Percentiles rank a stretch among this genome's conserved stretches.
Conservation (phyloP, 1,284 basidiomycete species). For the Pterulicium gracile region DNA sequence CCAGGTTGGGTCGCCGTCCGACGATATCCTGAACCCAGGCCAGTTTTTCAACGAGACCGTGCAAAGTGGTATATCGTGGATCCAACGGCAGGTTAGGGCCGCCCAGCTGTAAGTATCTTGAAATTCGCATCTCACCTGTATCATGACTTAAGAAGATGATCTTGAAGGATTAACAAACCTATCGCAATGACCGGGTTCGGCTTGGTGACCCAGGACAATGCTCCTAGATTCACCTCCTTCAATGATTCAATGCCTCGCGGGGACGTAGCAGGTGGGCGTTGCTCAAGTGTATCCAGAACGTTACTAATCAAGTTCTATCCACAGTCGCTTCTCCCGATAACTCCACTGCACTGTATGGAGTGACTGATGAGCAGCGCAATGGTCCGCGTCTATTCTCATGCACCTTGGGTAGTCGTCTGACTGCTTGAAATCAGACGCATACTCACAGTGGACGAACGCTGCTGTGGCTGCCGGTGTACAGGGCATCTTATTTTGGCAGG, state of each 20-base stretch:
- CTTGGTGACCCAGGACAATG: conserved; percentile 45
- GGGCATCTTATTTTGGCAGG: conserved; percentile 52
- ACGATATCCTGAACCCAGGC: not conserved
- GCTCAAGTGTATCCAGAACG: no score
- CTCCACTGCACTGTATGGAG: conserved; percentile 30
- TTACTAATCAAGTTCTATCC: no score
- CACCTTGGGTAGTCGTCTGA: no score
- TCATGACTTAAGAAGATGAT: conserved; percentile 5
- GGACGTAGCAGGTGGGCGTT: no score
- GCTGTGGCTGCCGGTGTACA: conserved; percentile 17
- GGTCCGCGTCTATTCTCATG: conserved; percentile 12
- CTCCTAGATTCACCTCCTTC: conserved; percentile 47
- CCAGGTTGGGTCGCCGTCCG: not conserved
- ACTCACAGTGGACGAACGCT: conserved; percentile 21
- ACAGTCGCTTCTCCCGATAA: conserved; percentile 9
- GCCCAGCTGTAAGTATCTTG: conserved; percentile 30
- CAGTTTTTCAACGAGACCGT: conserved; percentile 36
- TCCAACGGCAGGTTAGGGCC: conserved; percentile 33
- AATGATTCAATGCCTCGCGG: conserved; percentile 22
- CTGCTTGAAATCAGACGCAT: conserved; percentile 19
- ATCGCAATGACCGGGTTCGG: conserved; percentile 44
- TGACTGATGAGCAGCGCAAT: conserved; percentile 38
- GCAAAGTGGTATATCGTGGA: conserved; percentile 42
- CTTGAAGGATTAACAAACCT: conserved; percentile 45
- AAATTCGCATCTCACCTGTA: conserved; percentile 1